Conservation (phyloP, 2,329 filamentous ascomycete genomes). For the Basipetospora chlamydospora region DNA sequence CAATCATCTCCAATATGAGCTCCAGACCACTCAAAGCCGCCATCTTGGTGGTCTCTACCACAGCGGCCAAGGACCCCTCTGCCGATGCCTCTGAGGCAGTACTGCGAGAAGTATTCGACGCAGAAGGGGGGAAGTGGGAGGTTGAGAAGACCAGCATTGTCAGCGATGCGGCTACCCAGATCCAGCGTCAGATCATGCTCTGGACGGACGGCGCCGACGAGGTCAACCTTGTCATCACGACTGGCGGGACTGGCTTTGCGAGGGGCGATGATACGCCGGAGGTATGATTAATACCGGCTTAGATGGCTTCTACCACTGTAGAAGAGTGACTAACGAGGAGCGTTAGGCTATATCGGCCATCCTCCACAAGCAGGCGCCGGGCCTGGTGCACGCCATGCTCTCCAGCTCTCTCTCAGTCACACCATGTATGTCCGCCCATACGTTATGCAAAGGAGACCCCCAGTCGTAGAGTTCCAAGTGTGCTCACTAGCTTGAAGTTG, state of each 20-base stretch:
- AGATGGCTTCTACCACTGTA: no score
- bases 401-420: slow-evolving; percentile 71
- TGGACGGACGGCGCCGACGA: slow-evolving; percentile 57
- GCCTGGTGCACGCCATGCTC: slow-evolving; percentile 91
- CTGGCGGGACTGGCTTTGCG: slow-evolving; percentile 88
- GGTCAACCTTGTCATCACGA: slow-evolving; percentile 70
- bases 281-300: slow-evolving; percentile 37
- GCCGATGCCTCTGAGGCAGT: slow-evolving; percentile 59
- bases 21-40: slow-evolving; percentile 46
- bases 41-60: slow-evolving; percentile 82
- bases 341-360: slow-evolving; percentile 60
- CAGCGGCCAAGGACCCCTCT: slow-evolving; percentile 63
- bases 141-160: slow-evolving; percentile 60
- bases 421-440: slow-evolving; percentile 53
- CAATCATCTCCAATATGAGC: slow-evolving; percentile 19
- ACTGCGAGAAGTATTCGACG: slow-evolving; percentile 54
- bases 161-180: slow-evolving; percentile 57
- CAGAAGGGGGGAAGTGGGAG: slow-evolving; percentile 56
- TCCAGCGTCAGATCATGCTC: slow-evolving; percentile 55
- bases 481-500: slow-evolving; percentile 45
- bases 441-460: neutral
- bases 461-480: slow-evolving; percentile 6
- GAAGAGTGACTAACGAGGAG: neutral
- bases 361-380: slow-evolving; percentile 73
- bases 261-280: slow-evolving; percentile 77